Evolutionary conservation across 2,329 filamentous ascomycete species (phyloP).

Genomic region (Fusarium humuli): DNA sequence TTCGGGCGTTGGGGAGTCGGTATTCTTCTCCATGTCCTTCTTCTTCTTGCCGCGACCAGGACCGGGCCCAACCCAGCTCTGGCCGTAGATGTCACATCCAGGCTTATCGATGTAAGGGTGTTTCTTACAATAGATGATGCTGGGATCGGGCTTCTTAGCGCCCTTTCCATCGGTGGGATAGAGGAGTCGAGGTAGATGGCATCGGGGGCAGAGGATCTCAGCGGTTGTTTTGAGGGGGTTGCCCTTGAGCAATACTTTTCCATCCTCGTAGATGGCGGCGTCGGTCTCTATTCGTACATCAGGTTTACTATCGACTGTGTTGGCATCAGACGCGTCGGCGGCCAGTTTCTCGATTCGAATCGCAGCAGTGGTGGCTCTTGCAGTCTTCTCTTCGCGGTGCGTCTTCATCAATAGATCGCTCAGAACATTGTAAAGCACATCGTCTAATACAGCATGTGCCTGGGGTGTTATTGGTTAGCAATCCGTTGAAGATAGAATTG

Average conservation of each 20-base stretch:
- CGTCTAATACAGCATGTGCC: conserved; percentile 77
- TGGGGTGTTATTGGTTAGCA: conserved; percentile 49
- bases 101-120: conserved; percentile 81
- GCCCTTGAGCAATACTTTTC: conserved; percentile 74
- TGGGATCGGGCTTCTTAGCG: conserved; percentile 72
- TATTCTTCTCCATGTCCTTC: conserved; percentile 77
- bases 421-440: conserved; percentile 80
- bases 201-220: conserved; percentile 79
- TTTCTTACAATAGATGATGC: conserved; percentile 81
- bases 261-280: conserved; percentile 77
- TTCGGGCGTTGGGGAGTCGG: conserved; percentile 63
- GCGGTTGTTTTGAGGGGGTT: conserved; percentile 78
- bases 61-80: conserved; percentile 79
- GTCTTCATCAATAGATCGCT: conserved; percentile 79
- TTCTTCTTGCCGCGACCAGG: conserved; percentile 81
- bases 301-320: conserved; percentile 64
- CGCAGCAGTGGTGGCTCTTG: conserved; percentile 73
- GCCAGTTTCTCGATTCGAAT: conserved; percentile 73
- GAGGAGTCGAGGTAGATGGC: conserved; percentile 78
- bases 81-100: conserved; percentile 84
- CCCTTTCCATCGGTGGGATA: conserved; percentile 79
- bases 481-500: conserved; percentile 8
- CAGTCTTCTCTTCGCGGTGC: conserved; percentile 82
- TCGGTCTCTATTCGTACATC: conserved; percentile 72
- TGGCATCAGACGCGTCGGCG: conserved; percentile 65